Base-by-base conservation (phyloP, 2,329 filamentous ascomycete genomes). In the Aaosphaeria arxii region DNA sequence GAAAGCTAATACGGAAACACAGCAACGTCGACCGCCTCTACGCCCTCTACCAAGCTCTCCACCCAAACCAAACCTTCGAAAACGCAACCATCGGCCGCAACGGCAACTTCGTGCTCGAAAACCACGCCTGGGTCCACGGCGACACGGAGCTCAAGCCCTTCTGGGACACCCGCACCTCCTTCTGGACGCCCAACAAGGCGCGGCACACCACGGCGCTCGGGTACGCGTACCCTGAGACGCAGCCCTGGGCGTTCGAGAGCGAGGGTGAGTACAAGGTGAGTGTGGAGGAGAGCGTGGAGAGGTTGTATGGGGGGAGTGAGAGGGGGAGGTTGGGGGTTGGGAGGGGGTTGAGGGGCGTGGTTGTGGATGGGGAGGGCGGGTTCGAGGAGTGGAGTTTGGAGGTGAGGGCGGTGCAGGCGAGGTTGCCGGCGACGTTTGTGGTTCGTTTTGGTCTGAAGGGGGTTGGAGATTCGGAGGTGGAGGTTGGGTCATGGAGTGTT, bases 171-270 rank as follows among this genome's bases (percentile, higher is more conserved):
- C 30, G 40, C 4, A 40, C n/a, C 4, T 45, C 43, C 7, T 52
- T 49, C 30, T 52, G 46, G 49, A 49, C 47, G 30, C 48, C 52
- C 5, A 33, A 17, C 33, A 42, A 31, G 9, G 47, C 46, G 9
- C 45, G 47, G 17, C 36, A 44, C 11, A 55, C 52, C 7, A 45
- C 44, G 6, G 29, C 33, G 4, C 48, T 57, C 30, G 50, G 50
- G 13, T 53, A 57, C 42, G 45, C 46, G 13, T 57, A 57, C 31
- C 52, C 54, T 6, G 52, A 55, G 38, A 51, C 50, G 1, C 45
- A 52, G 17, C 29, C 44, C 7, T 52, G 47, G 53, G 28, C 33
- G 7, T 48, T 42, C 38, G 17, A 39, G 6, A 44, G 7, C 30
- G 50, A 53, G 5, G 24, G 48, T 11, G 42, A 43, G 6, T 50